Percentiles rank a stretch among this genome's conserved stretches.
Conservation (phyloP, 495 filamentous ascomycete genomes). For the Xylaria intraflava region DNA sequence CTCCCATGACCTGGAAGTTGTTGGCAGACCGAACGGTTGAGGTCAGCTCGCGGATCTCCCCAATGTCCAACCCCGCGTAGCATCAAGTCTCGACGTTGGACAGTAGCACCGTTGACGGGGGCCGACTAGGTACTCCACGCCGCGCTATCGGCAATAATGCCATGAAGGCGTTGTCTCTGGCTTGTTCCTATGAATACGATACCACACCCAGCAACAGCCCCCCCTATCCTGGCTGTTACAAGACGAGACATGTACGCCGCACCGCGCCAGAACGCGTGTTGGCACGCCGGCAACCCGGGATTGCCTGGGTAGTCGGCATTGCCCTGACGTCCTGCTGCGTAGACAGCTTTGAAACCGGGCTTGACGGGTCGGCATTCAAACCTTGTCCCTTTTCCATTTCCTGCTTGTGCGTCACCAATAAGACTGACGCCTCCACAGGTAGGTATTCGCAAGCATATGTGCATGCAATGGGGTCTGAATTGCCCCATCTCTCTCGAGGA, state of each 20-base stretch:
- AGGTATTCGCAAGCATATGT: not conserved
- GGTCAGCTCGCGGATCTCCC: conserved; percentile 7
- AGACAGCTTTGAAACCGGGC: not conserved
- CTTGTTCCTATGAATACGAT: not conserved
- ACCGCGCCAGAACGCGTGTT: not conserved
- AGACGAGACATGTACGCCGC: not conserved
- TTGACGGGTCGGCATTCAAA: not conserved
- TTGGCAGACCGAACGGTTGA: too few species aligned
- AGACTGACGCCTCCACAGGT: not conserved
- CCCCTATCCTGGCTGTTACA: not conserved
- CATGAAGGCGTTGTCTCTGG: too few species aligned
- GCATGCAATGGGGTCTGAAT: not conserved
- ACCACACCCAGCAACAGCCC: not conserved
- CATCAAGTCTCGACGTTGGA: not conserved
- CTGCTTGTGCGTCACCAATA: not conserved
- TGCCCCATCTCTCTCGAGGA: not conserved
- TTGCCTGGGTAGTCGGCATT: not conserved
- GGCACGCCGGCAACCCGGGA: not conserved
- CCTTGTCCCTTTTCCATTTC: not conserved
- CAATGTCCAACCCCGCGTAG: conserved; percentile 3
- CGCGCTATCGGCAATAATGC: not conserved
- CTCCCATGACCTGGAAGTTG: too few species aligned
- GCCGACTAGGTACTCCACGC: not conserved
- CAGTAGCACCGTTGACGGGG: not conserved
- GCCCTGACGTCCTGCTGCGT: not conserved